Conservation (phyloP, 2,329 filamentous ascomycete species). For the Fusarium nematophilum region DNA sequence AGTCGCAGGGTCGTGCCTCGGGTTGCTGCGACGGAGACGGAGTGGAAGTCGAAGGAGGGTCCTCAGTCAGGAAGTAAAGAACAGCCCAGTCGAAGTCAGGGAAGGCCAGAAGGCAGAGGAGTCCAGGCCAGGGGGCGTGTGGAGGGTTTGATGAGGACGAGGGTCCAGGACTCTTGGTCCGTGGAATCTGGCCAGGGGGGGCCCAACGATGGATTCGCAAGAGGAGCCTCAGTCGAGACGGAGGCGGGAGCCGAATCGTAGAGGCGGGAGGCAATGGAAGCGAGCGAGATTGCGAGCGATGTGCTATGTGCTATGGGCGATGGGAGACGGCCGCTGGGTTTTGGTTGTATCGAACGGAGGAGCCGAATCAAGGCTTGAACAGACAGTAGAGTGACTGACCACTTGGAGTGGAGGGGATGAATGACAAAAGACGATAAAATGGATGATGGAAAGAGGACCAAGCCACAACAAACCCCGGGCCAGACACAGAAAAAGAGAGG, state of each 20-base stretch:
- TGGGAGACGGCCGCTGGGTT: conserved; percentile 21
- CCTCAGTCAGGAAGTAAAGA: conserved; percentile 31
- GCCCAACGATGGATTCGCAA: conserved; percentile 32
- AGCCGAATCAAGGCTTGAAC: conserved; percentile 25
- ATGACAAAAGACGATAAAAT: conserved; percentile 20
- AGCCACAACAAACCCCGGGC: conserved; percentile 20
- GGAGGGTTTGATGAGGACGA: conserved; percentile 45
- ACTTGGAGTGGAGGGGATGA: conserved; percentile 11
- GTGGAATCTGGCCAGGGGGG: conserved; percentile 37
- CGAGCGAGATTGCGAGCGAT: conserved; percentile 28
- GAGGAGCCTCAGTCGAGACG: conserved; percentile 32
- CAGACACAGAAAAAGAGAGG: conserved; percentile 34
- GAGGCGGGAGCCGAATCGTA: conserved; percentile 12
- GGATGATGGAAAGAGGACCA: conserved; percentile 19
- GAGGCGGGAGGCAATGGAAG: conserved; percentile 22
- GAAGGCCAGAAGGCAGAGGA: conserved; percentile 25
- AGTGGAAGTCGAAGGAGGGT: conserved; percentile 29
- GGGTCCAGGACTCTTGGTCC: conserved; percentile 32
- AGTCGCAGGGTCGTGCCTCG: conserved; percentile 36
- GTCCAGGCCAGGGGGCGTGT: conserved; percentile 40
- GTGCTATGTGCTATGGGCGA: conserved; percentile 19
- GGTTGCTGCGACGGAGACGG: conserved; percentile 32
- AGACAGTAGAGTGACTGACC: conserved; percentile 1
- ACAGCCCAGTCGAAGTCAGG: conserved; percentile 26
- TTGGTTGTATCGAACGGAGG: conserved; percentile 19